phyloP scores from a whole-genome alignment of 192 early-diverging fungal genomes.

The Backusella parvicylindrica region DNA sequence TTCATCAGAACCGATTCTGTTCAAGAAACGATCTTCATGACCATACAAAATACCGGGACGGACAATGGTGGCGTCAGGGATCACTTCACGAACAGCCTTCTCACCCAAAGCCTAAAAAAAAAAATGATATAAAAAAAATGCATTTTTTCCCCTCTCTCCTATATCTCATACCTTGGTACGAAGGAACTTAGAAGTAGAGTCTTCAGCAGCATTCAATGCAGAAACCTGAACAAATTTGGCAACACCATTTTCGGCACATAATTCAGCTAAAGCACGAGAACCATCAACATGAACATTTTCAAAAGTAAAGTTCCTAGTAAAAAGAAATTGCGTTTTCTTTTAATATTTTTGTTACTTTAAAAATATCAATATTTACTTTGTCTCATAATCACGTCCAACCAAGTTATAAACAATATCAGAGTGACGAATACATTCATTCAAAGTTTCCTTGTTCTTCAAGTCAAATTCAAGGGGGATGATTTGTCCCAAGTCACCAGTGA shows the following conservation, averaged over 20 bases:
- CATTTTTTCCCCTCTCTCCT: background rate
- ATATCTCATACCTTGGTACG: slow-evolving; percentile 69
- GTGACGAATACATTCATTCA: slow-evolving; percentile 84
- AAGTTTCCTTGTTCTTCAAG: slow-evolving; percentile 78
- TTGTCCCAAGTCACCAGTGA: slow-evolving; percentile 94
- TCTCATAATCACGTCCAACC: slow-evolving; percentile 87
- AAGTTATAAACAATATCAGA: slow-evolving; percentile 96
- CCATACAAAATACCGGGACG: slow-evolving; percentile 89
- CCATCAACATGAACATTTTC: slow-evolving; percentile 83
- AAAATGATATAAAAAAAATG: background rate
- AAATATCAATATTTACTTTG: slow-evolving; percentile 67
- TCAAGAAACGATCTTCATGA: slow-evolving; percentile 90
- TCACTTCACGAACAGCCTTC: slow-evolving; percentile 80
- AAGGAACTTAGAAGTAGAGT: slow-evolving; percentile 75
- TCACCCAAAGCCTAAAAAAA: slow-evolving; percentile 78
- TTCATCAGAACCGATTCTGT: slow-evolving; percentile 71
- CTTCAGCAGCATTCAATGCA: slow-evolving; percentile 71
- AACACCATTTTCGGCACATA: slow-evolving; percentile 77
- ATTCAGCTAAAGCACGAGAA: slow-evolving; percentile 75
- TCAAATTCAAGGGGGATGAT: slow-evolving; percentile 90
- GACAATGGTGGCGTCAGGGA: slow-evolving; percentile 93
- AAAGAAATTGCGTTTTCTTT: too few relatives aligned
- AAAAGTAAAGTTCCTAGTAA: slow-evolving; percentile 90
- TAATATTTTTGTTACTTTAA: too few relatives aligned
- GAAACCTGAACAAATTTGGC: slow-evolving; percentile 88